Evolutionary conservation across 306 rosid species (phyloP).

Genomic region (Calophaca sinica): DNA sequence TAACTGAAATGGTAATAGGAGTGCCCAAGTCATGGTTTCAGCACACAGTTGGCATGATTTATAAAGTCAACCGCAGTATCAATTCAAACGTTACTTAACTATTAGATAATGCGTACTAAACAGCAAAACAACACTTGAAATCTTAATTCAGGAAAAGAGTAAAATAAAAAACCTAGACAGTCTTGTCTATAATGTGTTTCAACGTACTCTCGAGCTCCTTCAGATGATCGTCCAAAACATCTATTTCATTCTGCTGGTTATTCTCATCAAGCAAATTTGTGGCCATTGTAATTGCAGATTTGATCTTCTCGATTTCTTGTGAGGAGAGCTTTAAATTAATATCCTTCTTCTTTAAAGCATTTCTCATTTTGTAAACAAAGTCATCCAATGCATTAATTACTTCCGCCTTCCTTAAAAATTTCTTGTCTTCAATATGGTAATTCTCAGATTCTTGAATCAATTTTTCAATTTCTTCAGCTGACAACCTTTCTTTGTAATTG

Average conservation of each 20-base stretch:
- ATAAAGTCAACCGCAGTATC: too few relatives aligned
- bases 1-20: too few relatives aligned
- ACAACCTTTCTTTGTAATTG: slow-evolving; percentile 44
- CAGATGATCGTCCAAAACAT: background rate
- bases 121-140: too few relatives aligned
- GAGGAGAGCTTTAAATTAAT: background rate
- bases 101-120: too few relatives aligned
- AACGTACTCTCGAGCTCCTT: slow-evolving; percentile 34
- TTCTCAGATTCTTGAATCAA: slow-evolving; percentile 53
- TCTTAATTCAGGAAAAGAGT: too few relatives aligned
- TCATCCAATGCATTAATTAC: slow-evolving; percentile 47
- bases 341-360: slow-evolving; percentile 40
- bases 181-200: background rate
- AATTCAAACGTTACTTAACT: too few relatives aligned
- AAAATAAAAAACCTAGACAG: background rate
- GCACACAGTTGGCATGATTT: too few relatives aligned
- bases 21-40: too few relatives aligned
- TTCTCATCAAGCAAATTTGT: background rate
- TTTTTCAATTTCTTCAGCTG: slow-evolving; percentile 52
- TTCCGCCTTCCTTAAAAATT: slow-evolving; percentile 45
- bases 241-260: background rate
- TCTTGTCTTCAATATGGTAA: slow-evolving; percentile 54
- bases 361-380: slow-evolving; percentile 51
- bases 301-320: slow-evolving; percentile 44
- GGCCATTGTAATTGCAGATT: slow-evolving; percentile 34